phyloP scores from a whole-genome alignment of 805 yeast species.

The Hanseniaspora jakobsenii region DNA sequence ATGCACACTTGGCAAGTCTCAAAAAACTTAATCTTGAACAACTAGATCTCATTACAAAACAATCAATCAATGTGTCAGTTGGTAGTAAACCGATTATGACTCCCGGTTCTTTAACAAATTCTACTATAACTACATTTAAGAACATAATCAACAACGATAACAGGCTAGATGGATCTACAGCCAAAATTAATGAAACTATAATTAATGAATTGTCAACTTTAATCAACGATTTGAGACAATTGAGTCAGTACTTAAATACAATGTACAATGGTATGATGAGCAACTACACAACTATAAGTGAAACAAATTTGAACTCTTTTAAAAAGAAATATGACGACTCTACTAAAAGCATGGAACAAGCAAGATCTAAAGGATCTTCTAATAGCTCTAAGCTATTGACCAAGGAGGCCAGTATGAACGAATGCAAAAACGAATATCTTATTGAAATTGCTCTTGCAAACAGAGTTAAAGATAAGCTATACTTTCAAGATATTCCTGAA shows the following conservation, averaged over 20 bases:
- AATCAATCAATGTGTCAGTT: conserved; percentile 58
- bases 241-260: conserved; percentile 28
- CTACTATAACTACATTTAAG: conserved; percentile 12
- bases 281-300: conserved; percentile 30
- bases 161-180: background rate
- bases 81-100: conserved; percentile 87
- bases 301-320: conserved; percentile 9
- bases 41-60: conserved; percentile 62
- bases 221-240: conserved; percentile 6
- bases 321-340: conserved; percentile 70
- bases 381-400: conserved; percentile 46
- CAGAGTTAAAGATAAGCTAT: conserved; percentile 83
- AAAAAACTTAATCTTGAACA: conserved; percentile 53
- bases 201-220: background rate
- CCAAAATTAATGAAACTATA: conserved; percentile 5
- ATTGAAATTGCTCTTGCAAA: conserved; percentile 75
- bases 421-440: conserved; percentile 72
- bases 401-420: conserved; percentile 70
- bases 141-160: conserved; percentile 6
- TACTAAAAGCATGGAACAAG: conserved; percentile 69
- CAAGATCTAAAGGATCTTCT: conserved; percentile 62
- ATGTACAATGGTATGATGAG: conserved; percentile 43
- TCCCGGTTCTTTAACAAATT: conserved; percentile 76
- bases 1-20: conserved; percentile 64
- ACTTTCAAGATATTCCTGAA: conserved; percentile 87